These are phyloP conservation scores for Clonostachys chloroleuca DNA, from an alignment of 2,329 filamentous ascomycete species.

Conservation along the genomic window DNA sequence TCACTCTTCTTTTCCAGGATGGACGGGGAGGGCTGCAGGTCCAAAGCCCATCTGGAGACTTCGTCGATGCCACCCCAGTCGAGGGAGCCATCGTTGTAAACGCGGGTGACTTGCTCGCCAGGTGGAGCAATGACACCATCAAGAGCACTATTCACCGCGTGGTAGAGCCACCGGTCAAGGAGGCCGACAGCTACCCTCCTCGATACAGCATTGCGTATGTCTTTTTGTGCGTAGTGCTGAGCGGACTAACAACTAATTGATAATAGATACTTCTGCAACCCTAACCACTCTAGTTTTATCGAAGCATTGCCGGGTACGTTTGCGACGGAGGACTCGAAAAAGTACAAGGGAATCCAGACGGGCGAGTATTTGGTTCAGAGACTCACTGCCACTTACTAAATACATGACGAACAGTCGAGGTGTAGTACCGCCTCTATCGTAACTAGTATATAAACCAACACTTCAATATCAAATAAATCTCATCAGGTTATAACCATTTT, in stretches of 20 bases:
- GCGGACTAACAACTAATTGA: background rate
- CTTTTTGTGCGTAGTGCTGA: background rate
- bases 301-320: slow-evolving; percentile 80
- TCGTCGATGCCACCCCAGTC: slow-evolving; percentile 81
- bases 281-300: slow-evolving; percentile 71
- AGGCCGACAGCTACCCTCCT: slow-evolving; percentile 60
- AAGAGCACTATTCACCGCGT: slow-evolving; percentile 88
- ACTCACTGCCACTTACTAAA: slow-evolving; percentile 67
- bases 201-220: slow-evolving; percentile 80
- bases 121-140: slow-evolving; percentile 90
- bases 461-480: too few species aligned
- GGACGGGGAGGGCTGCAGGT: slow-evolving; percentile 50
- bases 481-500: too few species aligned
- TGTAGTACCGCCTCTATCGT: too few species aligned
- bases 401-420: too few species aligned
- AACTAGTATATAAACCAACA: too few species aligned
- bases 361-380: slow-evolving; percentile 79
- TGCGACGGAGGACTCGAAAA: slow-evolving; percentile 59
- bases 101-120: slow-evolving; percentile 77
- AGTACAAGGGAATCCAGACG: slow-evolving; percentile 73
- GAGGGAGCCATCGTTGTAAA: slow-evolving; percentile 81
- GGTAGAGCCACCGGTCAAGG: slow-evolving; percentile 70
- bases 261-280: slow-evolving; percentile 80
- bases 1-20: slow-evolving; percentile 61
- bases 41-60: slow-evolving; percentile 68